These are phyloP conservation scores for Nadsonia fulvescens DNA, from an alignment of 805 yeast species.

Conservation along the genomic window DNA sequence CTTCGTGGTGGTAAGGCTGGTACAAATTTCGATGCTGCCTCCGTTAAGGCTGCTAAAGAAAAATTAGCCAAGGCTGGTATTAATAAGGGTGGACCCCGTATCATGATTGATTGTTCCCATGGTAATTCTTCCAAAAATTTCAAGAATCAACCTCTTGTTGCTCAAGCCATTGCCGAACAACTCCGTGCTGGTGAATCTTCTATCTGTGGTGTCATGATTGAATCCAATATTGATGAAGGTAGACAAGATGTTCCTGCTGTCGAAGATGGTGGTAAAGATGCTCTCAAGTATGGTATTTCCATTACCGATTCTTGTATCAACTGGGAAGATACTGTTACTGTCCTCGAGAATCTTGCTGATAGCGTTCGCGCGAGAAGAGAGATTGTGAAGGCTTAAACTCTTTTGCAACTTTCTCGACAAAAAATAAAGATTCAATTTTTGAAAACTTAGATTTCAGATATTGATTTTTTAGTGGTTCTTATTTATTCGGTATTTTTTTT, in stretches of 20 bases:
- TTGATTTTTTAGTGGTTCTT: too few species aligned
- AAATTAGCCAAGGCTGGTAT: conserved; percentile 29
- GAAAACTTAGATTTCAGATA: too few species aligned
- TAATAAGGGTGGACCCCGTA: conserved; percentile 32
- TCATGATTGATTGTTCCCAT: conserved; percentile 96
- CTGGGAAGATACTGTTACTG: conserved; percentile 68
- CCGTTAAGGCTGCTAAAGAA: conserved; percentile 48
- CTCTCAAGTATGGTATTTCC: conserved; percentile 77
- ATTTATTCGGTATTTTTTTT: too few species aligned
- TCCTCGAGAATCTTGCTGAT: conserved; percentile 50
- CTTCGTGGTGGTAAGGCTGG: conserved; percentile 92
- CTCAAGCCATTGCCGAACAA: conserved; percentile 61
- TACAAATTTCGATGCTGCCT: conserved; percentile 69
- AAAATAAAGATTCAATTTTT: too few species aligned
- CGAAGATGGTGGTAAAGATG: conserved; percentile 48
- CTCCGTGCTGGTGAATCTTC: conserved; percentile 51
- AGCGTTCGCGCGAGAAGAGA: conserved; percentile 69
- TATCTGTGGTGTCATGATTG: conserved; percentile 93
- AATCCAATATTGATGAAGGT: conserved; percentile 80
- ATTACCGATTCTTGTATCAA: conserved; percentile 96
- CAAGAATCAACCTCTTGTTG: conserved; percentile 85
- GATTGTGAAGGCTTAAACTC: too few species aligned
- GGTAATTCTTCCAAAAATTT: conserved; percentile 87
- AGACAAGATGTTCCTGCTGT: conserved; percentile 74
- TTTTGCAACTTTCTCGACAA: too few species aligned